Evolutionary conservation across 2,329 filamentous ascomycete genomes (phyloP), one percentile per base, ranked within the genome.

Genomic region (Aspergillus hortae): DNA sequence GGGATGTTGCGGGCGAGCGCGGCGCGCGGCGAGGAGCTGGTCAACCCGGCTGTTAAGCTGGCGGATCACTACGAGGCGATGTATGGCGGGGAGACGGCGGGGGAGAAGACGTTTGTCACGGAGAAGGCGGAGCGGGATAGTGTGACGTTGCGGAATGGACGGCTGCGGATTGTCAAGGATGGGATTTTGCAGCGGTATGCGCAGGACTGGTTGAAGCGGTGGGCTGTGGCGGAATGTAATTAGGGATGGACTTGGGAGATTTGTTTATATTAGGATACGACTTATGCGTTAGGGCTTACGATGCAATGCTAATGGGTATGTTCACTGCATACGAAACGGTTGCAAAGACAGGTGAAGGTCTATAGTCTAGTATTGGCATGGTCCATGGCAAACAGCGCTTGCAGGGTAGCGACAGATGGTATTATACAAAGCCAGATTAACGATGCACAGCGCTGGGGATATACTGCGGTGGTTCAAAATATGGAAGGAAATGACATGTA

Each of bases 11-110:
- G 61, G 1, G 57, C 60, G 30, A 68, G 67, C 41, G 65, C 65
- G 27, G 48, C 49, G 0, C 46, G 56, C 4, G 65, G 65, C 0
- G 65, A 69, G 48, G 65, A 66, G 36, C 10, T 41, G 36, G 42
- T 58, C 21, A 69, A 70, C 32, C 67, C 67, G 1, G 67, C 67
- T 7, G 62, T 70, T 3, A 70, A 70, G 15, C 53, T 69, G 32
- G 59, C 59, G 19, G 63, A 55, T 5, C 63, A 68, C 52, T 70
- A 67, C 25, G 63, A 64, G 47, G 53, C 46, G 3, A 67, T 64
- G 64, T 61, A 68, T 40, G 55, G 61, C 0, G 44, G 43, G 6
- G 23, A 14, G 0, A n/a, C 27, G 0, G 36, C 53, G 12, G 27
- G 36, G 0, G 46, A 42, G 1, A 63, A 61, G 36, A 53, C 21